phyloP scores from a whole-genome alignment of 2,329 filamentous ascomycete genomes.

The Atkinsonella texensis region DNA sequence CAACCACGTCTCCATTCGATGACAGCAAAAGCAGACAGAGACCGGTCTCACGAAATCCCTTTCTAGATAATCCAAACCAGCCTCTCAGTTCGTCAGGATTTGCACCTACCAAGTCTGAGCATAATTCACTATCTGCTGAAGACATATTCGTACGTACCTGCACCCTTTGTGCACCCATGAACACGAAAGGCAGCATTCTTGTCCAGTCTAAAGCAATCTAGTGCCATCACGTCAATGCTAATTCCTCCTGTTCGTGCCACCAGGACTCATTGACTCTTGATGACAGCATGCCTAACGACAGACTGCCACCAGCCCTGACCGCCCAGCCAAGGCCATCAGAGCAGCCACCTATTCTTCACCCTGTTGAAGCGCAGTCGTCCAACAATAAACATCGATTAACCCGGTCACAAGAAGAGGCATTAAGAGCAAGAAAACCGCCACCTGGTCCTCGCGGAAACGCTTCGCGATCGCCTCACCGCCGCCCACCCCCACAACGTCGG shows the following conservation, averaged over 20 bases:
- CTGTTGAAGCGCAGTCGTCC: conserved; percentile 32
- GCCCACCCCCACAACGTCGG: conserved; percentile 29
- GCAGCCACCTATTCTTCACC: conserved; percentile 11
- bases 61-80: conserved; percentile 46
- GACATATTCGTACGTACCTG: conserved; percentile 62
- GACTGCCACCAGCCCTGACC: conserved; percentile 25
- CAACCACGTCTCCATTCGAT: conserved; percentile 46
- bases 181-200: not conserved
- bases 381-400: conserved; percentile 43
- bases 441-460: conserved; percentile 18
- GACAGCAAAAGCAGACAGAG: conserved; percentile 37
- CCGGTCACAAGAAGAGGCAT: conserved; percentile 55
- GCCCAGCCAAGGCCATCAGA: conserved; percentile 25
- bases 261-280: conserved; percentile 55
- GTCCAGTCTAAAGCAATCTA: not conserved
- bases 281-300: conserved; percentile 33
- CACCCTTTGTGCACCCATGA: not conserved
- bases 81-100: conserved; percentile 31
- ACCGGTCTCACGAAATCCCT: conserved; percentile 63
- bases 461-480: conserved; percentile 27
- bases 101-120: conserved; percentile 37
- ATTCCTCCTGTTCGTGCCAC: conserved; percentile 12
- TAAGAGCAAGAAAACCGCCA: conserved; percentile 32
- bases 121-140: conserved; percentile 43
- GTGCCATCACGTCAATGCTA: not conserved